Conservation (phyloP, 2,329 filamentous ascomycete species). For the Phialophora expanda region DNA sequence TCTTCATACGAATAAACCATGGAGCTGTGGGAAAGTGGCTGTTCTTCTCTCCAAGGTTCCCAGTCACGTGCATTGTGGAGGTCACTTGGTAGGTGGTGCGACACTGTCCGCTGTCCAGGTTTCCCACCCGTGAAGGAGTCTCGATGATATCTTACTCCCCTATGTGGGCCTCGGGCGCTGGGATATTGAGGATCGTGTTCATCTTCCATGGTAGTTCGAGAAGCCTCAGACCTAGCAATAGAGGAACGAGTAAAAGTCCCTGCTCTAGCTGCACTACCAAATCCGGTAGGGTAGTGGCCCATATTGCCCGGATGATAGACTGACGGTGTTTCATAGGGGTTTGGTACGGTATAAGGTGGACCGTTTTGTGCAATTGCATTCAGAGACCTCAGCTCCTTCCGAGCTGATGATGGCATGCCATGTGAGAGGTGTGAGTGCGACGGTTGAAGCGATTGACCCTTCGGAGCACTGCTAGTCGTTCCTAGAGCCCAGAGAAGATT, state of each 20-base stretch:
- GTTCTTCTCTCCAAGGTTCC: constrained; percentile 11
- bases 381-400: background rate
- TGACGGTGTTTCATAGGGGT: background rate
- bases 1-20: constrained; percentile 27
- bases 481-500: constrained; percentile 40
- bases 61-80: constrained; percentile 4
- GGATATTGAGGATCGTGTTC: constrained; percentile 51
- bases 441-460: constrained; percentile 1
- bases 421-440: background rate
- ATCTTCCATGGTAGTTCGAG: constrained; percentile 49
- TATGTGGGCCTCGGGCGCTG: background rate
- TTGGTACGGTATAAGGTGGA: background rate
- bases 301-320: background rate
- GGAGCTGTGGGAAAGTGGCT: constrained; percentile 21
- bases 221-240: constrained; percentile 29
- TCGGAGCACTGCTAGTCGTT: constrained; percentile 7
- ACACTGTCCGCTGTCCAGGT: background rate
- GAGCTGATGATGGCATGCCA: constrained; percentile 3
- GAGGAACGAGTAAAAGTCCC: constrained; percentile 6
- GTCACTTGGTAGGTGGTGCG: background rate
- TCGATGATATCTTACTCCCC: background rate
- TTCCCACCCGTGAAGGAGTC: background rate
- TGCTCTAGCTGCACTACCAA: background rate
- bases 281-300: background rate
- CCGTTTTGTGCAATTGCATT: background rate